Evolutionary conservation across 1,284 basidiomycete genomes (phyloP).

Genomic region (Tylopilus orsonianus): DNA sequence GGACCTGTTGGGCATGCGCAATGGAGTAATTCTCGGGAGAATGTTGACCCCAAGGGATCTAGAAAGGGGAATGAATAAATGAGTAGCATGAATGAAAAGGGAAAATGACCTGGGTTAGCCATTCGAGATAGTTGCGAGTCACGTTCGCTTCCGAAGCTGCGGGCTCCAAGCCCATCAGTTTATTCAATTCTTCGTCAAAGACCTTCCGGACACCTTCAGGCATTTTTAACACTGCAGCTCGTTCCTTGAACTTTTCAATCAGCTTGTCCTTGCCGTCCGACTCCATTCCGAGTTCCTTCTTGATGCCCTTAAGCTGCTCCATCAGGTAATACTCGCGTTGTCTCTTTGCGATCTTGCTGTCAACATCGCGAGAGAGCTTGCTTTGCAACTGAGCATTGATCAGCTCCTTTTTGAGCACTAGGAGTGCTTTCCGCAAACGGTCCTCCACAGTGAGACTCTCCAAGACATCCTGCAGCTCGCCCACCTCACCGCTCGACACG

Average conservation of each 20-base stretch:
- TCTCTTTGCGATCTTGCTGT: slow-evolving; percentile 94
- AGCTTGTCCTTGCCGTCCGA: slow-evolving; percentile 97
- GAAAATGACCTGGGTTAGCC: slow-evolving; percentile 79
- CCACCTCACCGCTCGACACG: slow-evolving; percentile 88
- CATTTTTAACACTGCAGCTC: slow-evolving; percentile 88
- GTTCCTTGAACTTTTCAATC: slow-evolving; percentile 94
- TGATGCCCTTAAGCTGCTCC: slow-evolving; percentile 99
- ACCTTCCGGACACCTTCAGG: slow-evolving; percentile 91
- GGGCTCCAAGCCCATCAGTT: slow-evolving; percentile 90
- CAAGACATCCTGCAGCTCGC: slow-evolving; percentile 92
- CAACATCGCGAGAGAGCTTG: slow-evolving; percentile 94
- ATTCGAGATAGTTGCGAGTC: slow-evolving; percentile 95
- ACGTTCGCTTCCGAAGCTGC: slow-evolving; percentile 94
- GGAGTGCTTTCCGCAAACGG: slow-evolving; percentile 84
- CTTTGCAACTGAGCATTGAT: slow-evolving; percentile 96
- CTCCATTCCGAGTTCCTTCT: slow-evolving; percentile 98
- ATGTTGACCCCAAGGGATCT: slow-evolving; percentile 97
- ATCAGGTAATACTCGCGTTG: slow-evolving; percentile 98
- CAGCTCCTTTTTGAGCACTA: slow-evolving; percentile 97
- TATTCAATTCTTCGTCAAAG: slow-evolving; percentile 95
- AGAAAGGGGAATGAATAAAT: slow-evolving; percentile 8
- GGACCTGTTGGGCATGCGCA: slow-evolving; percentile 77
- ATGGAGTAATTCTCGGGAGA: slow-evolving; percentile 95
- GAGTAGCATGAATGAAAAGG: not conserved
- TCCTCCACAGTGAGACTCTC: slow-evolving; percentile 89